Base-by-base conservation (phyloP, 2,329 filamentous ascomycete genomes). In the Epicoccum sorghinum region DNA sequence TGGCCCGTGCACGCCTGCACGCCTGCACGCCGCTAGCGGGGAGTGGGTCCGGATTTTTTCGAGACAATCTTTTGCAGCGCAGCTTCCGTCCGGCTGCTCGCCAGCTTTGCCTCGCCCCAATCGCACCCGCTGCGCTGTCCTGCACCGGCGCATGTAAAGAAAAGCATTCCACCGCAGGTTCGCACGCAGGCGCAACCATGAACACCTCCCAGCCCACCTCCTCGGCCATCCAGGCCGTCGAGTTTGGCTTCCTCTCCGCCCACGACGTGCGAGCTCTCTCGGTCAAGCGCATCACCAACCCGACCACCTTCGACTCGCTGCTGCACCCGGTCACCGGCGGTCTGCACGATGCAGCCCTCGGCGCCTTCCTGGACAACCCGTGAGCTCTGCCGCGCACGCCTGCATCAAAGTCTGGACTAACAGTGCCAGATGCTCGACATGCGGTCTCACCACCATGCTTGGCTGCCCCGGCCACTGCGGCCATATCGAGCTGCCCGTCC, bases 401-500 rank as follows among this genome's bases (percentile, higher is more conserved):
- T 13, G 18, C 29, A n/a, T 14, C 29, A 41, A 27, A 7, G 18
- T 30, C 35, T 47, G 44, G 44, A 30, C 47, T 49, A 37, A 49
- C 38, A 12, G 29, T 18, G 14, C 47, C 33, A 50, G 47, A 44
- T 50, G 95, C 79, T 84, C 91, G 66, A 99, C 95, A 74, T 99
- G 95, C 78, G 91, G 93, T 64, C 83, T 96, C 62, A 89, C 88
- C 69, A 88, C 87, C 58, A 84, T 87, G 70, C 85, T 60, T 22
- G 72, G 85, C 66, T 99, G 96, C 73, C 91, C 93, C 6, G 96
- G 96, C 52, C 96, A 99, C 79, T 85, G 89, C 55, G 96, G 95
- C 47, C 95, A 99, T 72, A 96, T 99, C 73, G 91, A 97, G 67
- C 86, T 99, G 10, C 93, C 95, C 12, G 89, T 93, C 10, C 91